Conservation (phyloP, 2,329 filamentous ascomycete genomes). For the Daldinia sp. region DNA sequence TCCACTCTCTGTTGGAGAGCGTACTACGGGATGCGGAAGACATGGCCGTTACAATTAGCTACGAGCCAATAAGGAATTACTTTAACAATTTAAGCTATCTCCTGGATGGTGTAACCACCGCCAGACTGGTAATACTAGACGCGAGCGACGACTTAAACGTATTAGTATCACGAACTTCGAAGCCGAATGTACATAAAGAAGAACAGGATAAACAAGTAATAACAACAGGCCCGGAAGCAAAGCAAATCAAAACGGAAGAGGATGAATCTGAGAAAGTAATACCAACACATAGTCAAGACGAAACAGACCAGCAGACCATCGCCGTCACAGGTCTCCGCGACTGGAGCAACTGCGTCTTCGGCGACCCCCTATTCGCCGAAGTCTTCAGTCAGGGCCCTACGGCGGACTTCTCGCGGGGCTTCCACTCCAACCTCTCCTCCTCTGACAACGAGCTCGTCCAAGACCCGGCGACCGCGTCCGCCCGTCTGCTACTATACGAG, state of each 20-base stretch:
- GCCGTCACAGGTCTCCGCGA: constrained; percentile 65
- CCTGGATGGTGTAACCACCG: constrained; percentile 64
- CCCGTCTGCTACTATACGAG: constrained; percentile 67
- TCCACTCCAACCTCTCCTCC: constrained; percentile 45
- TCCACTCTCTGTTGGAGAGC: constrained; percentile 67
- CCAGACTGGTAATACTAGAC: constrained; percentile 68
- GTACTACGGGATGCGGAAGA: constrained; percentile 71
- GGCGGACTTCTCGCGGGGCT: constrained; percentile 62
- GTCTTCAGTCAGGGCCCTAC: constrained; percentile 61
- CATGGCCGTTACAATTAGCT: constrained; percentile 68
- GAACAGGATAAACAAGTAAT: background rate
- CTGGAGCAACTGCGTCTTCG: constrained; percentile 71
- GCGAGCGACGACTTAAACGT: constrained; percentile 63
- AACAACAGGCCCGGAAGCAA: constrained; percentile 23
- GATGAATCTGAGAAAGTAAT: constrained; percentile 16
- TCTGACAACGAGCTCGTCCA: constrained; percentile 54
- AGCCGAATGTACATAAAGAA: constrained; percentile 21
- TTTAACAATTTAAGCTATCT: constrained; percentile 62
- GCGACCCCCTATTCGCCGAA: constrained; percentile 67
- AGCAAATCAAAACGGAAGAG: constrained; percentile 19
- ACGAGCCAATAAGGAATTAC: constrained; percentile 66
- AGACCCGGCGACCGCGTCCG: constrained; percentile 57
- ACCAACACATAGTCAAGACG: constrained; percentile 17
- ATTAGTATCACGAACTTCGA: constrained; percentile 54
- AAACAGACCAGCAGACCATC: constrained; percentile 41